A percentile compares a stretch with the other conserved stretches of the same genome.
Evolutionary conservation across 345 rosid species (phyloP).

Genomic region (Citrus medica): DNA sequence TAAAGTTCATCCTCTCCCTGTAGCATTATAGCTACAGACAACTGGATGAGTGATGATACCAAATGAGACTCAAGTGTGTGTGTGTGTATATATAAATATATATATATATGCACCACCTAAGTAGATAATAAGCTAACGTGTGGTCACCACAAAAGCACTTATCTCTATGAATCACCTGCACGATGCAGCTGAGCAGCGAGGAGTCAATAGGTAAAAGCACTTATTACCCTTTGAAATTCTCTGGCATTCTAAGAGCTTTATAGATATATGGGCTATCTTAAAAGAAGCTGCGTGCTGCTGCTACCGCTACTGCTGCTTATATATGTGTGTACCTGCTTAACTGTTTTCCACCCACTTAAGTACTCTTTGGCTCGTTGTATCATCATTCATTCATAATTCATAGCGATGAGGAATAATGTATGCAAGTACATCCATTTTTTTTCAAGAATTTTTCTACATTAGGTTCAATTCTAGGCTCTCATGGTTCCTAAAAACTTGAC

Average conservation of each 20-base stretch:
- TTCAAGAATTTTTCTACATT: no score
- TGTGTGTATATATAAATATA: no score
- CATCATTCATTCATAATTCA: not conserved
- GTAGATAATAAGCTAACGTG: no score
- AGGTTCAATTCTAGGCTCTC: no score
- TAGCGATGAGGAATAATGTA: no score
- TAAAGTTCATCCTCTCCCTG: no score
- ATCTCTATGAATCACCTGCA: not conserved
- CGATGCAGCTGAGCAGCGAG: not conserved
- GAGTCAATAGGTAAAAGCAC: not conserved
- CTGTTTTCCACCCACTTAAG: conserved; percentile 4
- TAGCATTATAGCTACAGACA: not conserved
- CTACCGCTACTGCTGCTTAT: not conserved
- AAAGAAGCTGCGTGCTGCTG: not conserved
- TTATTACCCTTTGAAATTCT: conserved; percentile 10
- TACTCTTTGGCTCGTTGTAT: not conserved
- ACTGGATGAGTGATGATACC: not conserved
- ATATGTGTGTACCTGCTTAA: not conserved
- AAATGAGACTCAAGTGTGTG: not conserved
- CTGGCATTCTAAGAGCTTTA: conserved; percentile 12
- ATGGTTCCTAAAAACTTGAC: no score
- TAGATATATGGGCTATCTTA: conserved; percentile 1
- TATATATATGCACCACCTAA: no score
- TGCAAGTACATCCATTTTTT: no score
- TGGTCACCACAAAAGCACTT: conserved; percentile 30